Evolutionary conservation across 2,329 filamentous ascomycete species (phyloP).

Genomic region (Fusarium sororula): DNA sequence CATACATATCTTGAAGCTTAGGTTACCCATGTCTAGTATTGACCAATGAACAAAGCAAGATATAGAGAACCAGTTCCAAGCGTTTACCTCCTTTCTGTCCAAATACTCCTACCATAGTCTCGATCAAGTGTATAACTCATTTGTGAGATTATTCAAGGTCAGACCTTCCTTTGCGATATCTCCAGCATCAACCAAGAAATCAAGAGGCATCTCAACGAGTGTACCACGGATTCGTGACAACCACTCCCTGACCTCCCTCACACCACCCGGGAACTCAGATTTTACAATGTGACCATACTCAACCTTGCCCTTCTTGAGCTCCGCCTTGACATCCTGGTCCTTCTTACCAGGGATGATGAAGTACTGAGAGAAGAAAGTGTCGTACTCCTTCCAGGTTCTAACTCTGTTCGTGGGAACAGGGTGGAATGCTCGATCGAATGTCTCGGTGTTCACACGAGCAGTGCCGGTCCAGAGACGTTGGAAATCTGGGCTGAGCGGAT

Average conservation of each 20-base stretch:
- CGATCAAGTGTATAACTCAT: conserved; percentile 72
- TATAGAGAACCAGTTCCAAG: background rate
- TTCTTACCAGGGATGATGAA: conserved; percentile 68
- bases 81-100: background rate
- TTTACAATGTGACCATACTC: conserved; percentile 88
- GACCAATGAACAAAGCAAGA: background rate
- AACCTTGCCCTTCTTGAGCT: conserved; percentile 66
- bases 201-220: conserved; percentile 88
- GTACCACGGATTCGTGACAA: conserved; percentile 73
- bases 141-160: conserved; percentile 75
- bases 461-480: conserved; percentile 76
- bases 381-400: conserved; percentile 76
- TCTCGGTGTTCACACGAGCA: conserved; percentile 80
- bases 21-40: background rate
- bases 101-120: background rate
- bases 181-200: conserved; percentile 80
- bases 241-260: conserved; percentile 76
- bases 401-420: conserved; percentile 75
- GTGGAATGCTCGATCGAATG: conserved; percentile 85
- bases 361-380: conserved; percentile 73
- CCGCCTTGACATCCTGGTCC: conserved; percentile 60
- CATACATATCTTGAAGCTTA: too few relatives aligned
- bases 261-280: conserved; percentile 78
- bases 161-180: conserved; percentile 88
- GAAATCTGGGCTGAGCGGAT: conserved; percentile 77